Base-by-base conservation (phyloP, 345 rosid species). In the Geranium rotundifolium region DNA sequence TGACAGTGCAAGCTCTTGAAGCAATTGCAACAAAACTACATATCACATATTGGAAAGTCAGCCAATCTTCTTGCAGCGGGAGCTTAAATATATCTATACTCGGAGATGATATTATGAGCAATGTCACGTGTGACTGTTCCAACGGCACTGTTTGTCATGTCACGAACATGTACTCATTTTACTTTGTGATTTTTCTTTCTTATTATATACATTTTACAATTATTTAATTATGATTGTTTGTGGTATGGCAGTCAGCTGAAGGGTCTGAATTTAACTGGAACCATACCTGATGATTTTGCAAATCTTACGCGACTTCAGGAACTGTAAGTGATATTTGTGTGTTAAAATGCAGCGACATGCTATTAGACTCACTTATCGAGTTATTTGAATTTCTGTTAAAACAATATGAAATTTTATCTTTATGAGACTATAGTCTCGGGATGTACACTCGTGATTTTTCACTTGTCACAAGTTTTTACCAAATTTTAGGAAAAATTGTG, bases 201-300 rank as follows among this genome's bases (percentile, higher is more conserved):
- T 17, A 17, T 9, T 52, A 0, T n/a, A 3, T 37, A 23, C 27
- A 23, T 23, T 23, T 23, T 23, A 23, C 27, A 23, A 37, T 37
- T 6, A 37, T 14, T 46, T 46, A 46, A 46, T 14, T 9, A 46
- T 46, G 14, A 12, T 7, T 46, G 73, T 10, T 19, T 59, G n/a
- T 23, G 17, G 37, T 59, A 46, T 71, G 19, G 29, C 82, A 93
- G 97, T 23, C 19, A 12, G 50, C 73, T 89, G 29, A 86, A 82
- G 74, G 61, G 79, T 60, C 73, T 75, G 16, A 86, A 77, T 66
- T 70, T 93, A 67, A 68, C 78, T 7, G 99, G 96, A 57, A 57
- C 52, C 60, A 17, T 91, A 62, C 96, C 96, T n/a, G 70, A 66
- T 65, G 96, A 89, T 54, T 71, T 91, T 19, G 84, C 71, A 39